Evolutionary conservation across 306 rosid genomes (phyloP).

Genomic region (Alnus rubra): DNA sequence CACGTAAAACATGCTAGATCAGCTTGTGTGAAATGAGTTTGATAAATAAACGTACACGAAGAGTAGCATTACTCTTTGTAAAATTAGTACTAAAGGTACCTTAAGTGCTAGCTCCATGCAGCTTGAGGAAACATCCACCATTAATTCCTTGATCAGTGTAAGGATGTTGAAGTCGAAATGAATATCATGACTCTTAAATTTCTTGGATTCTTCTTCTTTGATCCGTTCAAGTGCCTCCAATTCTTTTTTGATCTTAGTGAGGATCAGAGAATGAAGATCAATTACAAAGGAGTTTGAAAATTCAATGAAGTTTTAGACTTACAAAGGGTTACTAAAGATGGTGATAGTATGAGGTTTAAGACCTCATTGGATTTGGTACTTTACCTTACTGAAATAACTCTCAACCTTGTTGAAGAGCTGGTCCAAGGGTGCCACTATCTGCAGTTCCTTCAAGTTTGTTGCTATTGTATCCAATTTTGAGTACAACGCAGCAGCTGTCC

Average conservation of each 20-base stretch:
- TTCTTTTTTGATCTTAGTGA: slow-evolving; percentile 9
- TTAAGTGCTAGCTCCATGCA: slow-evolving; percentile 44
- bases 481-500: slow-evolving; percentile 37
- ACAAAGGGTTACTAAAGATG: neutral
- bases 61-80: neutral
- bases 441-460: neutral
- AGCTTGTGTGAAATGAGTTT: no score
- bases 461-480: slow-evolving; percentile 24
- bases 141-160: slow-evolving; percentile 31
- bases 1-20: no score
- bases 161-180: slow-evolving; percentile 39
- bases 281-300: neutral
- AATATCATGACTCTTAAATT: slow-evolving; percentile 29
- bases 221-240: slow-evolving; percentile 36
- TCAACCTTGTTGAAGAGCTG: neutral
- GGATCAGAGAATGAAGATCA: neutral
- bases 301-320: neutral
- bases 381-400: neutral
- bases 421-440: slow-evolving; percentile 2
- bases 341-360: neutral
- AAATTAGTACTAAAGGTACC: slow-evolving; percentile 13
- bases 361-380: neutral
- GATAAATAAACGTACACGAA: no score
- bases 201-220: slow-evolving; percentile 37
- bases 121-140: slow-evolving; percentile 45